Base-by-base conservation (phyloP, 1,284 basidiomycete species). In the Apiotrichum sp. region DNA sequence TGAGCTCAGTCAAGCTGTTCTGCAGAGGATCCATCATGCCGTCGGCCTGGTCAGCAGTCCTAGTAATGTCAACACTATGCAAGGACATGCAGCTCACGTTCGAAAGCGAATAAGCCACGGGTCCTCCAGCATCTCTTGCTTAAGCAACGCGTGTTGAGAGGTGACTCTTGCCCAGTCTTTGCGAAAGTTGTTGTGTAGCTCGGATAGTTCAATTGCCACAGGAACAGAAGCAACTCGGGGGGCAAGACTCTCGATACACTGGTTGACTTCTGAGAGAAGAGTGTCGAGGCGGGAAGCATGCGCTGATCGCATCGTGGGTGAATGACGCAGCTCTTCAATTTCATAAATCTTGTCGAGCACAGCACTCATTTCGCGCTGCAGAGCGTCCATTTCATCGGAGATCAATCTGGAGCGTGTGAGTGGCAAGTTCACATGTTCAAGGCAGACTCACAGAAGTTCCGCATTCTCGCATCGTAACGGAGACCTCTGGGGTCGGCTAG, bases 21-120 rank as follows among this genome's bases (percentile, higher is more conserved):
- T 96, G 89, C 61, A 98, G 76, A 67, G 89, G 91, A 33, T 86
- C 84, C 90, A 98, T 93, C 92, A 98, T 95, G 33, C 88, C 89
- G 69, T 93, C 88, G 36, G 92, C 92, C 74, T 97, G 93, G 61
- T 89, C 86, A 11, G 71, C 72, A 1, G 73, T 67, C 3, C 72
- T 75, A 53, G 3, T 36, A 22, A 22, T 22, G 40, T 49, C 36
- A 8, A 36, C 29, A 45, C 45, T 16, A 22, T 31, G 53, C 57
- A 44, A 58, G 53, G 9, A 14, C 14, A n/a, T 11, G 16, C 33
- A 4, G 92, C 91, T 62, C 44, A 73, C 39, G 89, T 92, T 62
- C 89, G 82, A 74, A 97, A 97, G n/a, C 96, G 87, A 8, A 86
- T 87, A 65, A 97, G 80, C 87, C 91, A 96, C 69, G 91, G 93